A percentile compares a stretch with the other conserved stretches of the same genome.
These are phyloP conservation scores for Termitomyces sp. DNA, from an alignment of 768 basidiomycete genomes.

Conservation along the genomic window DNA sequence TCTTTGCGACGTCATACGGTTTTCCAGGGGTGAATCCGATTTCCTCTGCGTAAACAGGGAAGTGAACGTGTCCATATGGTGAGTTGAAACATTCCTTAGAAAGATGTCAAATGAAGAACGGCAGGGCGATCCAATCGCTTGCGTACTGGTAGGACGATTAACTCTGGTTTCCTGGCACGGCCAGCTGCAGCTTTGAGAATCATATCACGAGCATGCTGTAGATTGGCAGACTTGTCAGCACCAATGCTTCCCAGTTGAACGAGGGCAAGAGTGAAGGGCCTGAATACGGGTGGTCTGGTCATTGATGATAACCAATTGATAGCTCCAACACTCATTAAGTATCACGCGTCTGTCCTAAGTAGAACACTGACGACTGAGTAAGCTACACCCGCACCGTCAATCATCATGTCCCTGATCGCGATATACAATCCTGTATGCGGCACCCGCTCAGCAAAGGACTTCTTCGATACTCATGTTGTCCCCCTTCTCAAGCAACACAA, in stretches of 20 bases:
- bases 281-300: constrained; percentile 34
- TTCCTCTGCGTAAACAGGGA: constrained; percentile 79
- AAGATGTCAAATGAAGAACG: constrained; percentile 3
- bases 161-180: constrained; percentile 55
- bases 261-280: constrained; percentile 81
- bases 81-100: constrained; percentile 85
- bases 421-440: constrained; percentile 81
- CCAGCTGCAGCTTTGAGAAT: constrained; percentile 63
- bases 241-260: constrained; percentile 84
- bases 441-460: constrained; percentile 46
- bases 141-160: constrained; percentile 82
- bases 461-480: constrained; percentile 59
- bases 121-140: neutral
- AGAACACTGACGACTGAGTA: neutral
- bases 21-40: constrained; percentile 61
- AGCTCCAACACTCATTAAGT: too few relatives aligned
- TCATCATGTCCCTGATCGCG: constrained; percentile 48
- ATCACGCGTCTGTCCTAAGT: too few relatives aligned
- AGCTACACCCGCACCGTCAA: too few relatives aligned
- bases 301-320: constrained; percentile 1
- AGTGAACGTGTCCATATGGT: constrained; percentile 76
- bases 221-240: constrained; percentile 70
- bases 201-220: constrained; percentile 79
- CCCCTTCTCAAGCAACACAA: constrained; percentile 52
- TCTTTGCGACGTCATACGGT: constrained; percentile 51